Conservation (phyloP, 805 yeast genomes). For the Ascoidea asiatica region DNA sequence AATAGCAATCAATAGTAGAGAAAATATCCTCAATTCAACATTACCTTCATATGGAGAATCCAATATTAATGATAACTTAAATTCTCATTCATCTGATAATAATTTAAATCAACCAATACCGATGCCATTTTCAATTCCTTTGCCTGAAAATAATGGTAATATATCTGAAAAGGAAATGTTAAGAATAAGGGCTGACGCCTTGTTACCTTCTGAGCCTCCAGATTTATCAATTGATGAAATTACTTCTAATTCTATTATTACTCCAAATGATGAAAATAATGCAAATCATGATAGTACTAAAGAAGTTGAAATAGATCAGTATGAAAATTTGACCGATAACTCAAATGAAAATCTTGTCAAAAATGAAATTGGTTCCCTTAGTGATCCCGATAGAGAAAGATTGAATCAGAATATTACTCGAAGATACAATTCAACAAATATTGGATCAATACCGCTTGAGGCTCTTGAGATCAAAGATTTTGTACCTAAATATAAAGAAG, state of each 20-base stretch:
- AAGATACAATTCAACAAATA: neutral
- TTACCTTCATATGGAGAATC: conserved; percentile 4
- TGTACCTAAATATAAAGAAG: conserved; percentile 7
- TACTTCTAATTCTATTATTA: neutral
- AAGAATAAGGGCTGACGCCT: conserved; percentile 38
- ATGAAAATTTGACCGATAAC: conserved; percentile 8
- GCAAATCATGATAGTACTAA: conserved; percentile 12
- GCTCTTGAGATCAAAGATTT: conserved; percentile 7
- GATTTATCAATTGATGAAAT: neutral
- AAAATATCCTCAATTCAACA: conserved; percentile 6
- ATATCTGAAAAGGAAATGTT: conserved; percentile 46
- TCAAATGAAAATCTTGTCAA: conserved; percentile 7
- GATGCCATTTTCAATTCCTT: conserved; percentile 1
- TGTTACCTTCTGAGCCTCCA: conserved; percentile 48
- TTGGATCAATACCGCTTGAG: neutral
- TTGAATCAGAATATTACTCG: neutral
- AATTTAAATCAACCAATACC: conserved; percentile 4
- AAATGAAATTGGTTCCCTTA: conserved; percentile 8
- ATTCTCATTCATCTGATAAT: neutral
- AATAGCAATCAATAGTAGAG: too few relatives aligned
- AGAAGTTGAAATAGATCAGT: conserved; percentile 16
- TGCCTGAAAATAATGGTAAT: conserved; percentile 10
- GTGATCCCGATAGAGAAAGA: neutral
- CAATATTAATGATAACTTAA: neutral
- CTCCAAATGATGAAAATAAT: conserved; percentile 4